Evolutionary conservation across 2,329 filamentous ascomycete species (phyloP).

Genomic region (Aureobasidium sp.): DNA sequence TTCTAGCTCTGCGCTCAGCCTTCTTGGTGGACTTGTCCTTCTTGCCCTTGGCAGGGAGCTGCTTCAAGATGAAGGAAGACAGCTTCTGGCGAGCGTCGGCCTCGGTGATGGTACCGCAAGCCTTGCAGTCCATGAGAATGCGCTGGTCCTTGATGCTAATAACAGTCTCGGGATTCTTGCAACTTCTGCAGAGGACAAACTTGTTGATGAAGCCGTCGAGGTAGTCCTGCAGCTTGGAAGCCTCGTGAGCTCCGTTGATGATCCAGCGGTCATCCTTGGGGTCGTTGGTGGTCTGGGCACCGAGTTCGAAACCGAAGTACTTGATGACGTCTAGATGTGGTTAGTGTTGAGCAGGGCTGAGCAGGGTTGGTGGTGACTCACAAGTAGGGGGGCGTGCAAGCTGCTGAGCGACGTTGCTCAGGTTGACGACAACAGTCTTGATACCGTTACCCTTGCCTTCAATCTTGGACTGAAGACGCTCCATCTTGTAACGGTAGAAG

Average conservation of each 20-base stretch:
- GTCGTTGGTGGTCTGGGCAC: conserved; percentile 96
- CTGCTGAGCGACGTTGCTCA: conserved; percentile 85
- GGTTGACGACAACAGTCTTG: conserved; percentile 96
- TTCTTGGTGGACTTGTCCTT: conserved; percentile 96
- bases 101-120: conserved; percentile 85
- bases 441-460: conserved; percentile 99
- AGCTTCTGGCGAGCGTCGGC: conserved; percentile 93
- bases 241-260: conserved; percentile 97
- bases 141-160: conserved; percentile 79
- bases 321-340: conserved; percentile 69
- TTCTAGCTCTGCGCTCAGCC: conserved; percentile 75
- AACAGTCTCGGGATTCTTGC: conserved; percentile 98
- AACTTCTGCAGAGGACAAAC: conserved; percentile 99
- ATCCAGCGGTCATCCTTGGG: conserved; percentile 98
- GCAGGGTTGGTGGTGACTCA: conserved; percentile 21
- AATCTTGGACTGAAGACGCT: conserved; percentile 95
- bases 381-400: conserved; percentile 82
- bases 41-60: conserved; percentile 85
- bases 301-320: conserved; percentile 98
- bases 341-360: conserved; percentile 7
- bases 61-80: conserved; percentile 95
- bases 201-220: conserved; percentile 97
- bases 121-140: conserved; percentile 96
- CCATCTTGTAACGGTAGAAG: conserved; percentile 99
- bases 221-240: conserved; percentile 91